phyloP scores from a whole-genome alignment of 78 protist species.

The Isochrysis galbana region DNA sequence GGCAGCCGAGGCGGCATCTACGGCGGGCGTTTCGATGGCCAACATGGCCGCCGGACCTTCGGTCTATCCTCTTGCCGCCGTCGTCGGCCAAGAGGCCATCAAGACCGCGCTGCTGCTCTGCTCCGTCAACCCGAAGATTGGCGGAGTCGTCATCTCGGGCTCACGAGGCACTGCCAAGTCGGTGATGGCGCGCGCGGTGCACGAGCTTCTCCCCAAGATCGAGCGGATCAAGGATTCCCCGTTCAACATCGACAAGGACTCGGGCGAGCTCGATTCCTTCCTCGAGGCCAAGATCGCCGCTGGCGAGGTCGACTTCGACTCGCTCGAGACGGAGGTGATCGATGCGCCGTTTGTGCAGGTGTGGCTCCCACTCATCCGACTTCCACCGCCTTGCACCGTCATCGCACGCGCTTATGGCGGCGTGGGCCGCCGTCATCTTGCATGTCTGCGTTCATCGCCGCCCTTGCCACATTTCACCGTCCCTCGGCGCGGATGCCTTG shows the following conservation, averaged over 20 bases:
- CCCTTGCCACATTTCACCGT: too few relatives aligned
- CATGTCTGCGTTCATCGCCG: too few relatives aligned
- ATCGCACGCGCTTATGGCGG: too few relatives aligned
- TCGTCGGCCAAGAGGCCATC: slow-evolving; percentile 35
- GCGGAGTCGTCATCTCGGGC: slow-evolving; percentile 53
- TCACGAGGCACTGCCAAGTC: slow-evolving; percentile 54
- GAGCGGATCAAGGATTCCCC: slow-evolving; percentile 35
- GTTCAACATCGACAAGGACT: slow-evolving; percentile 27
- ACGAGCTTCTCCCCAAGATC: slow-evolving; percentile 47
- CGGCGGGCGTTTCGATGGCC: background rate
- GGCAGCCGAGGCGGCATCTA: background rate
- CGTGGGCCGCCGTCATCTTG: too few relatives aligned
- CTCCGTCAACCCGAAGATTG: slow-evolving; percentile 28
- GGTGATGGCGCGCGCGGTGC: slow-evolving; percentile 50
- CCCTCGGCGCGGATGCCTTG: too few relatives aligned
- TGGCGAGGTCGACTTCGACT: background rate
- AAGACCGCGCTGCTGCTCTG: slow-evolving; percentile 31
- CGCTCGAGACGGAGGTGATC: slow-evolving; percentile 25
- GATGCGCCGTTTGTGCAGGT: slow-evolving; percentile 21
- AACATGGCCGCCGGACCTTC: background rate
- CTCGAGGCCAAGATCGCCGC: background rate
- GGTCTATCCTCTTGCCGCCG: background rate
- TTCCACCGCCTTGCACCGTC: too few relatives aligned
- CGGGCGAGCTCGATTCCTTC: slow-evolving; percentile 10
- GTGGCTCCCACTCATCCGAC: too few relatives aligned